Evolutionary conservation across 192 early-diverging fungal species (phyloP).

Genomic region (Umbelopsis vinacea): DNA sequence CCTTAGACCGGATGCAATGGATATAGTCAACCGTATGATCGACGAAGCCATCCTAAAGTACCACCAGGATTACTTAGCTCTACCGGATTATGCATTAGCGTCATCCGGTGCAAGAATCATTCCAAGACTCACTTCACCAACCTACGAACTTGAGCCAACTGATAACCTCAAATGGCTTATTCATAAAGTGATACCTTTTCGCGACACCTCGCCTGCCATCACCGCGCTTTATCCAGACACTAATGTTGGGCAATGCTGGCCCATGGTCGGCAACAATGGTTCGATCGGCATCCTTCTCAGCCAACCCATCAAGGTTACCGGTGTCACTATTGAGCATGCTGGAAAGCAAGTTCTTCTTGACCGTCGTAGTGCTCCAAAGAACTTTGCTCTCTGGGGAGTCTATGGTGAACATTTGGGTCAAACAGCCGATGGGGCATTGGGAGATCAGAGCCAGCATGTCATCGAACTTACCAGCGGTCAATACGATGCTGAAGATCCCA

Average conservation of each 20-base stretch:
- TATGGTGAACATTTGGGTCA: neutral
- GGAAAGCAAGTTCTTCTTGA: slow-evolving; percentile 59
- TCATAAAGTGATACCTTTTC: slow-evolving; percentile 28
- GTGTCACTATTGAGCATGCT: slow-evolving; percentile 74
- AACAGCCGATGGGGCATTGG: neutral
- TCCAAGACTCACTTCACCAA: slow-evolving; percentile 60
- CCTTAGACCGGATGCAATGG: slow-evolving; percentile 6
- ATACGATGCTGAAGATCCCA: slow-evolving; percentile 50
- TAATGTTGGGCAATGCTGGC: slow-evolving; percentile 77
- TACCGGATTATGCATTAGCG: slow-evolving; percentile 71
- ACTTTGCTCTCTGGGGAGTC: slow-evolving; percentile 68
- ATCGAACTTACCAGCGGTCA: slow-evolving; percentile 33
- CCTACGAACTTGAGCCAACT: slow-evolving; percentile 46
- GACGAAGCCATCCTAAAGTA: slow-evolving; percentile 64
- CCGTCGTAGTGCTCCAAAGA: slow-evolving; percentile 62
- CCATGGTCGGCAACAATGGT: slow-evolving; percentile 65
- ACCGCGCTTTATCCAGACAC: slow-evolving; percentile 49
- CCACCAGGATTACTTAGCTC: slow-evolving; percentile 57
- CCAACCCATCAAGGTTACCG: slow-evolving; percentile 57
- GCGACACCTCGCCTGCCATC: slow-evolving; percentile 45
- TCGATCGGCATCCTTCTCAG: slow-evolving; percentile 65
- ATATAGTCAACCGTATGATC: slow-evolving; percentile 53
- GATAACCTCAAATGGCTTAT: slow-evolving; percentile 38
- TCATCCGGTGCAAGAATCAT: slow-evolving; percentile 70
- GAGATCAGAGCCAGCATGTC: neutral